Evolutionary conservation across 23 red algal species (phyloP), one percentile per base, ranked within the genome.

Genomic region (Agarophyton chilense): DNA sequence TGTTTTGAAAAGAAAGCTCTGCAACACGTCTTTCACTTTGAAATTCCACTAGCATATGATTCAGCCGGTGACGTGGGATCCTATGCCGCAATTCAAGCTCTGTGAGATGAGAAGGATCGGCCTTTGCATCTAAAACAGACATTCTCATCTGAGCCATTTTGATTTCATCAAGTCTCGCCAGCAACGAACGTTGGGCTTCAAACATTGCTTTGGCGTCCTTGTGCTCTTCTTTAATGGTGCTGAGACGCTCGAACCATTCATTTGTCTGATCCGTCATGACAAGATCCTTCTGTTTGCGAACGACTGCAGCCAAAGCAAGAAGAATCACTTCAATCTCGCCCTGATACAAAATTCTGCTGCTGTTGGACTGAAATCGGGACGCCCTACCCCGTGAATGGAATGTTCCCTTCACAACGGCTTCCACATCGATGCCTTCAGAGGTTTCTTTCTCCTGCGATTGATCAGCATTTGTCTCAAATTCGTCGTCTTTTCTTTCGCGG

Each of bases 131-230:
- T 28, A 64, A 29, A 26, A 88, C 49, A 14, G 84, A 77, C 65
- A 88, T 54, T 47, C 84, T 62, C 66, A 64, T 75, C 39, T 66
- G 65, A 28, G 84, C 84, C 71, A 77, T 75, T 25, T 88, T 77
- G 28, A 88, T n/a, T 51, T 88, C 84, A 61, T 88, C 84, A 4
- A 88, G 44, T 34, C 71, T 32, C 19, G 84, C 84, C 19, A 88
- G 46, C n/a, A 88, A 45, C 4, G 66, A 57, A 36, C 71, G 33
- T 46, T 88, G 84, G 19, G 84, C 65, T 50, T 88, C 84, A 78
- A 88, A 88, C 52, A 77, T 51, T 43, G 22, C 10, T 35, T 75
- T 75, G 9, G 68, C 66, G n/a, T 77, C 71, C 13, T 62, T 45
- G 39, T 62, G 57, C 32, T 88, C 84, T 45, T 40, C 62, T 60